Conservation (phyloP, 1,284 basidiomycete genomes). For the Tilletia setariae region DNA sequence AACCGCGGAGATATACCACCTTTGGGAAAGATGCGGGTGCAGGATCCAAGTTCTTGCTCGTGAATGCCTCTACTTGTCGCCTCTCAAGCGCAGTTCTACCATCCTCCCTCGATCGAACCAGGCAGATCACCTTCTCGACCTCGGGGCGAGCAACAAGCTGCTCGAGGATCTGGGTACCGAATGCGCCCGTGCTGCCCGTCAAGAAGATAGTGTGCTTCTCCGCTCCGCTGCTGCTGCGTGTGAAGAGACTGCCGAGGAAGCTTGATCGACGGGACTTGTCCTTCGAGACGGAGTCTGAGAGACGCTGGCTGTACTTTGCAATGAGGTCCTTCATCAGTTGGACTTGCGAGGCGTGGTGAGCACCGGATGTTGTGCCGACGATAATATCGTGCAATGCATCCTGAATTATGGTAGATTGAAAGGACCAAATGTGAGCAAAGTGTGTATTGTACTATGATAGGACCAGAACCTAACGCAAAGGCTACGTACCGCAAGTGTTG, state of each 20-base stretch:
- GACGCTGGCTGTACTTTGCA: background rate
- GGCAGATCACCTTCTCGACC: slow-evolving; percentile 4
- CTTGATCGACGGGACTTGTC: background rate
- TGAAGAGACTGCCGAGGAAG: background rate
- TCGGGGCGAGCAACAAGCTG: background rate
- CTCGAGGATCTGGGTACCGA: background rate
- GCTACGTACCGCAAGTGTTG: background rate
- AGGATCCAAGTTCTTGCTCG: background rate
- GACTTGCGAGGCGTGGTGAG: background rate
- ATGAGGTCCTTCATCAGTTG: background rate
- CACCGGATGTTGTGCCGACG: background rate
- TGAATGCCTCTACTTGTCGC: background rate
- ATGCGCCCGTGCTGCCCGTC: slow-evolving; percentile 8
- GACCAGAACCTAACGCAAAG: no score
- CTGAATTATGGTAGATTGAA: no score
- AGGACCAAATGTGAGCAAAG: no score
- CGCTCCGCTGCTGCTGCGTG: background rate
- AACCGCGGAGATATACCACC: background rate
- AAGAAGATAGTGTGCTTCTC: background rate
- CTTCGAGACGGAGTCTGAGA: background rate
- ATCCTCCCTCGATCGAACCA: background rate
- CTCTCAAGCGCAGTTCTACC: background rate
- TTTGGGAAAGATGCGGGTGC: background rate
- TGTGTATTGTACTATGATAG: no score
- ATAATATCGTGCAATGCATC: background rate